A percentile compares a stretch with the other conserved stretches of the same genome.
Evolutionary conservation across 1,139 yeast genomes (phyloP).

Genomic region (Wickerhamomyces sp.): DNA sequence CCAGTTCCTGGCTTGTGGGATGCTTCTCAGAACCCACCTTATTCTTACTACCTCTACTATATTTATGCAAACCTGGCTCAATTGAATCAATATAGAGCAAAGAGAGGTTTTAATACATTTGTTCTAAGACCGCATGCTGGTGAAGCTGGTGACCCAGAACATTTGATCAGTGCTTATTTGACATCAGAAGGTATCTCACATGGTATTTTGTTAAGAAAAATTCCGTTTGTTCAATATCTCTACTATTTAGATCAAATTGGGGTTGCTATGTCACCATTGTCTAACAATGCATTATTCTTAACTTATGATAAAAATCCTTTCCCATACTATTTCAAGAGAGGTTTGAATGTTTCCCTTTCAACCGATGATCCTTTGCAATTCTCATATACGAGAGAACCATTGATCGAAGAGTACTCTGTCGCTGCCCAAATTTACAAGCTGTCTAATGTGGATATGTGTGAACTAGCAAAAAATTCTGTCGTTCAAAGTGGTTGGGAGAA

Average conservation of each 20-base stretch:
- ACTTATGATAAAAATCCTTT: conserved; percentile 95
- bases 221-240: conserved; percentile 90
- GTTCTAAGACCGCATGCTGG: conserved; percentile 97
- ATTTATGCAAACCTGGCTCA: conserved; percentile 81
- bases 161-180: conserved; percentile 83
- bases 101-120: conserved; percentile 77
- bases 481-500: conserved; percentile 91
- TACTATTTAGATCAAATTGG: conserved; percentile 94
- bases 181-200: conserved; percentile 92
- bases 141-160: conserved; percentile 99
- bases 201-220: conserved; percentile 87
- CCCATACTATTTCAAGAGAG: conserved; percentile 83
- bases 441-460: conserved; percentile 96
- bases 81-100: conserved; percentile 75
- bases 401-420: conserved; percentile 94
- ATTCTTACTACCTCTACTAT: conserved; percentile 89
- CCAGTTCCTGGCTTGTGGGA: conserved; percentile 87
- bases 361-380: conserved; percentile 94
- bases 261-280: conserved; percentile 97
- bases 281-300: conserved; percentile 91
- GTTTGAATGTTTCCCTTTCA: conserved; percentile 87
- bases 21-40: conserved; percentile 83
- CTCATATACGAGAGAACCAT: conserved; percentile 95
- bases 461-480: conserved; percentile 78
- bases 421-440: conserved; percentile 96